phyloP scores from a whole-genome alignment of 2,329 filamentous ascomycete species.

The Botryotinia globosa region DNA sequence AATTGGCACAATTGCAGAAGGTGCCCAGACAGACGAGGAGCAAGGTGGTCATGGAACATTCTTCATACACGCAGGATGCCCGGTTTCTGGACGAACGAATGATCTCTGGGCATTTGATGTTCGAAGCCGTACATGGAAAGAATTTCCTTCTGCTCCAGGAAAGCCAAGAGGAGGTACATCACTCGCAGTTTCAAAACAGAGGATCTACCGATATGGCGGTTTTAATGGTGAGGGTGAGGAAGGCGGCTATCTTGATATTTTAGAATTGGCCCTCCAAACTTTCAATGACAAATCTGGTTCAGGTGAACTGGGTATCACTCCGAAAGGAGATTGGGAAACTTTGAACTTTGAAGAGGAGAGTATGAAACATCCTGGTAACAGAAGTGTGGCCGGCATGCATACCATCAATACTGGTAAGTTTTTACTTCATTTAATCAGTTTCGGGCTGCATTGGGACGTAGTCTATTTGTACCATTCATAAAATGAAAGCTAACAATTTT shows the following conservation, averaged over 20 bases:
- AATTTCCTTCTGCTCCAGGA: slow-evolving; percentile 64
- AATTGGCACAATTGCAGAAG: slow-evolving; percentile 55
- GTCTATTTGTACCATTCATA: neutral
- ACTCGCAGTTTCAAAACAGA: slow-evolving; percentile 61
- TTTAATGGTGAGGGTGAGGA: slow-evolving; percentile 69
- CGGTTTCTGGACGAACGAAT: slow-evolving; percentile 55
- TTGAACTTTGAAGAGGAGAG: slow-evolving; percentile 46
- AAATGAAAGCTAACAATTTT: neutral
- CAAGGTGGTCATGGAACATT: slow-evolving; percentile 65
- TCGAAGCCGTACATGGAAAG: slow-evolving; percentile 60
- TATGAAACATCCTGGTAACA: slow-evolving; percentile 49
- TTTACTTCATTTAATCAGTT: neutral
- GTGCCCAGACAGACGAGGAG: slow-evolving; percentile 56
- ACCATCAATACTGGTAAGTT: slow-evolving; percentile 50
- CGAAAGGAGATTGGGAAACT: slow-evolving; percentile 55
- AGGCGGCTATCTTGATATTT: slow-evolving; percentile 68
- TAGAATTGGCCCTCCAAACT: slow-evolving; percentile 55
- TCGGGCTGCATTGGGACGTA: neutral
- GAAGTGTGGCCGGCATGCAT: slow-evolving; percentile 54
- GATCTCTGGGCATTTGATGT: slow-evolving; percentile 82
- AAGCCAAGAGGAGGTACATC: slow-evolving; percentile 64
- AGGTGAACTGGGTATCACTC: slow-evolving; percentile 51
- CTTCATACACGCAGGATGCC: slow-evolving; percentile 74
- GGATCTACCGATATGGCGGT: slow-evolving; percentile 76
- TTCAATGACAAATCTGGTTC: slow-evolving; percentile 50